Evolutionary conservation across 73 alveolate genomes (phyloP).

Genomic region (Blepharisma japonicum): DNA sequence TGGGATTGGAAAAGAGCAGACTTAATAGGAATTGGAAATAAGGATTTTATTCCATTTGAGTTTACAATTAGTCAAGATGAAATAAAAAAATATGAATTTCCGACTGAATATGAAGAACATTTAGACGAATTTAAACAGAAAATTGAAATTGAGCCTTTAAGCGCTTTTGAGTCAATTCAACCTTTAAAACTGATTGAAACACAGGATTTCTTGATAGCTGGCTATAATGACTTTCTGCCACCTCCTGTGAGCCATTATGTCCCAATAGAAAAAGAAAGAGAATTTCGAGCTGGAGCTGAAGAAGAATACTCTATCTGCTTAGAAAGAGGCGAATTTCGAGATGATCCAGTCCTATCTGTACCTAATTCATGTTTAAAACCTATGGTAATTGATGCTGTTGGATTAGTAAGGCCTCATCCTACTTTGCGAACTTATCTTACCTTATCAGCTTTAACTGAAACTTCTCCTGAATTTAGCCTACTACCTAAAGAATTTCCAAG

Average conservation of each 20-base stretch:
- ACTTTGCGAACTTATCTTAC: not conserved
- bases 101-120: slow-evolving; percentile 51
- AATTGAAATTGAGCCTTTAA: slow-evolving; percentile 54
- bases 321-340: slow-evolving; percentile 17
- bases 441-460: slow-evolving; percentile 9
- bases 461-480: slow-evolving; percentile 3
- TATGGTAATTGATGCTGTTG: slow-evolving; percentile 6
- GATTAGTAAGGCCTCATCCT: slow-evolving; percentile 34
- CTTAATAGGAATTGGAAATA: slow-evolving; percentile 65
- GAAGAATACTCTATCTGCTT: slow-evolving; percentile 12
- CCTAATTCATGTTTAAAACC: slow-evolving; percentile 12
- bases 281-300: slow-evolving; percentile 33
- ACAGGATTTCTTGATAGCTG: slow-evolving; percentile 54
- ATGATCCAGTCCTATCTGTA: not conserved
- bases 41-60: slow-evolving; percentile 61
- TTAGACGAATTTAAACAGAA: slow-evolving; percentile 58
- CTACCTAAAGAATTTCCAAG: slow-evolving; percentile 27
- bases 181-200: slow-evolving; percentile 47
- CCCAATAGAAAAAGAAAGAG: slow-evolving; percentile 32
- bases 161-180: slow-evolving; percentile 48
- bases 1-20: slow-evolving; percentile 89
- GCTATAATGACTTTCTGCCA: slow-evolving; percentile 41
- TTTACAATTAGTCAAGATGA: slow-evolving; percentile 42
- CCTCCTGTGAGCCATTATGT: slow-evolving; percentile 57
- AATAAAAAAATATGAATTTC: slow-evolving; percentile 45